Conservation (phyloP, 2,329 filamentous ascomycete species). For the Raffaelea albimanens region DNA sequence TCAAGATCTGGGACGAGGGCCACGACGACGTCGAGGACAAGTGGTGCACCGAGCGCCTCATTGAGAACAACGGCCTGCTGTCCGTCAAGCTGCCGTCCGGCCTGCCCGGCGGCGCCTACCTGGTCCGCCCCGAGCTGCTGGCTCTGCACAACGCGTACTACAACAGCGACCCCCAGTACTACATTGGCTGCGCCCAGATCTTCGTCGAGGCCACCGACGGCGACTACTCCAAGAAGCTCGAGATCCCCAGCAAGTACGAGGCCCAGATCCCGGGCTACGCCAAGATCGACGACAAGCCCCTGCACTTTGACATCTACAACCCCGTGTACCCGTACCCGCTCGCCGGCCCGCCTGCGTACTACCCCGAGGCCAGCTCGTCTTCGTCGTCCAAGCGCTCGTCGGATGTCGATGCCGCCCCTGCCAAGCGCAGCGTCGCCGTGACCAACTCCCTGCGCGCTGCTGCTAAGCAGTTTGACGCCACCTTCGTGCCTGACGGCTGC, state of each 20-base stretch:
- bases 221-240: constrained; percentile 17
- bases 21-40: constrained; percentile 44
- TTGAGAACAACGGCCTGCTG: constrained; percentile 53
- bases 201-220: constrained; percentile 38
- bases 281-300: constrained; percentile 38
- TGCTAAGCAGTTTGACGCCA: constrained; percentile 29
- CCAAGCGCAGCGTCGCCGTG: not conserved
- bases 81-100: constrained; percentile 51
- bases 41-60: constrained; percentile 66
- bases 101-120: constrained; percentile 57
- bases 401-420: not conserved
- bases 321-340: constrained; percentile 46
- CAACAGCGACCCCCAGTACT: constrained; percentile 59
- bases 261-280: constrained; percentile 62
- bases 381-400: not conserved
- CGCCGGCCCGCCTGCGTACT: constrained; percentile 47
- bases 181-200: constrained; percentile 62
- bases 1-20: constrained; percentile 65
- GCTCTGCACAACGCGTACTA: constrained; percentile 53
- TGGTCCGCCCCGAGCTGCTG: constrained; percentile 61
- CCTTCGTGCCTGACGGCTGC: constrained; percentile 40
- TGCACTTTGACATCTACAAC: constrained; percentile 50
- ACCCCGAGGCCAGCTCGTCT: constrained; percentile 20
- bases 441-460: constrained; percentile 20
- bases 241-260: constrained; percentile 36